Conservation (phyloP, 2,329 filamentous ascomycete species). For the Alternaria sp. region DNA sequence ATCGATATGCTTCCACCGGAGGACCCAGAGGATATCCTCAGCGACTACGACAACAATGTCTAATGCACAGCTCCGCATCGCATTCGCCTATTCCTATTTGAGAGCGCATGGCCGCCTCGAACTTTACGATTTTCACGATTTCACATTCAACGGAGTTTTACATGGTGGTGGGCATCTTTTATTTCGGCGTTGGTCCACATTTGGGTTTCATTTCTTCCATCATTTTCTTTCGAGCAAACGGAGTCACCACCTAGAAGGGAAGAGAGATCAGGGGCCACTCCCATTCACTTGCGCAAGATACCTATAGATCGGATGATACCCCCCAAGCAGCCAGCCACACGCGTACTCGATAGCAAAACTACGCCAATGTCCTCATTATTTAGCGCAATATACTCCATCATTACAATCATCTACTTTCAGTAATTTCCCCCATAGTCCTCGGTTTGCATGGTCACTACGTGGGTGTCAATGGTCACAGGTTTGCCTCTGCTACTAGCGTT, state of each 20-base stretch:
- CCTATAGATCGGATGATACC: slow-evolving; percentile 23
- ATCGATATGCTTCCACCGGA: slow-evolving; percentile 51
- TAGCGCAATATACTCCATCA: neutral
- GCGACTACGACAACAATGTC: slow-evolving; percentile 40
- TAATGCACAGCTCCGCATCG: slow-evolving; percentile 6
- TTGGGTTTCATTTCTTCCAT: neutral
- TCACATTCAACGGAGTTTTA: neutral
- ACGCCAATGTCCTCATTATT: neutral
- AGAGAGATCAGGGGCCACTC: neutral
- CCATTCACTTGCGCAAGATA: slow-evolving; percentile 5
- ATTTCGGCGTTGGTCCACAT: neutral
- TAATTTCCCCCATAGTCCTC: neutral
- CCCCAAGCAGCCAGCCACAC: neutral
- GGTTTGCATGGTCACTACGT: neutral
- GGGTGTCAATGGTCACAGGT: neutral
- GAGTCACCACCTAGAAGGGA: neutral
- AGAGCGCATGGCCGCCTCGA: neutral
- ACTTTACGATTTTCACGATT: slow-evolving; percentile 6
- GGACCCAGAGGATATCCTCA: slow-evolving; percentile 48
- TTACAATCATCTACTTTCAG: neutral
- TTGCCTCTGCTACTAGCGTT: neutral
- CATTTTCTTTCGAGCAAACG: neutral
- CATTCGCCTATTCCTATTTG: neutral
- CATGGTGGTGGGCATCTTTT: neutral
- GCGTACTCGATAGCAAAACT: neutral